Conservation (phyloP, 129 eudicot species). For the Artemisia argyi region DNA sequence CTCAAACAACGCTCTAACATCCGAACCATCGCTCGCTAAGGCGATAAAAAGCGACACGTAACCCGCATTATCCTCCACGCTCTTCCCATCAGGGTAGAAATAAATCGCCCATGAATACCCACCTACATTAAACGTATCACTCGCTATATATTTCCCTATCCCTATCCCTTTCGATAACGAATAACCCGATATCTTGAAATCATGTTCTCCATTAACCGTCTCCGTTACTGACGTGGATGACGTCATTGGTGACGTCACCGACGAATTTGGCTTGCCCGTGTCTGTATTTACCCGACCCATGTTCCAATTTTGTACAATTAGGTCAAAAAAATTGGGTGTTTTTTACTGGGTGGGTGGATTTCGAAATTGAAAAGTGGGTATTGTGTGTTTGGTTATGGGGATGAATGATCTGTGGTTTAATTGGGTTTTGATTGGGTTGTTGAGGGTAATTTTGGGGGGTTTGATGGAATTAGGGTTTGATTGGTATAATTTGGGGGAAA, state of each 20-base stretch:
- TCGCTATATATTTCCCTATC: slow-evolving; percentile 70
- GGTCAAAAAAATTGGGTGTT: not conserved
- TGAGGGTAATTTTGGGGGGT: not conserved
- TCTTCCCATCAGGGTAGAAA: slow-evolving; percentile 95
- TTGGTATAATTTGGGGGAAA: not conserved
- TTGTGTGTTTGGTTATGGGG: too few species aligned
- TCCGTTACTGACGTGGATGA: slow-evolving; percentile 60
- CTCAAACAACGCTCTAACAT: slow-evolving; percentile 90
- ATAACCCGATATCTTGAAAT: slow-evolving; percentile 70
- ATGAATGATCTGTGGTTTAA: too few species aligned
- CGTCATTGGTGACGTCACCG: slow-evolving; percentile 41
- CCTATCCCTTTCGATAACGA: slow-evolving; percentile 80
- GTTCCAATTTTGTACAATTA: not conserved
- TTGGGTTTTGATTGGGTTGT: not conserved
- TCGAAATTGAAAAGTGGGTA: too few species aligned
- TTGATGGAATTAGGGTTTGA: not conserved
- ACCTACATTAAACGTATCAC: slow-evolving; percentile 78
- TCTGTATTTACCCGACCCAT: slow-evolving; percentile 53
- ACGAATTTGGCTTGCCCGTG: slow-evolving; percentile 35
- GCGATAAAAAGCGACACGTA: slow-evolving; percentile 90
- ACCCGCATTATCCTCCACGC: slow-evolving; percentile 70
- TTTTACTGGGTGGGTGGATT: not conserved
- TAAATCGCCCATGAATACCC: slow-evolving; percentile 88
- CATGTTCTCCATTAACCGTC: slow-evolving; percentile 79
- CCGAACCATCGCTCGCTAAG: slow-evolving; percentile 76